Base-by-base conservation (phyloP, 345 rosid genomes). In the Linum tenue region DNA sequence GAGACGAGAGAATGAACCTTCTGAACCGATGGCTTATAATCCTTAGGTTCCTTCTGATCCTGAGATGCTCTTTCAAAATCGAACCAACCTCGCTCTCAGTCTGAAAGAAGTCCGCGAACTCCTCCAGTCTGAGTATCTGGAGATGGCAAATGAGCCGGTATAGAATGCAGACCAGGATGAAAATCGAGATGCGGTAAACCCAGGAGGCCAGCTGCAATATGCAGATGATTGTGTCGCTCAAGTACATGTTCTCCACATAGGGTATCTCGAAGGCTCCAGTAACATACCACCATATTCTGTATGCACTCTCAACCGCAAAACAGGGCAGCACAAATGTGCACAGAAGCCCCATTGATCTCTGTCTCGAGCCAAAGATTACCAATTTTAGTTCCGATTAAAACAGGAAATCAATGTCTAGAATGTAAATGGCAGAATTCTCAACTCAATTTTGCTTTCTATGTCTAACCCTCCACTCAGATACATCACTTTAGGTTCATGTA, bases 211-310 rank as follows among this genome's bases (percentile, higher is more conserved):
- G 86, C 80, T 89, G 95, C 79, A 92, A 78, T 14, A 80, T 55
- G 73, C 95, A 92, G 0, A 76, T 64, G 5, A 92, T 38, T 55
- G 78, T 72, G 69, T 84, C 74, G 61, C 96, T 89, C 6, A 75
- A 67, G 55, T 77, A 67, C 4, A 67, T 68, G 75, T 85, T 87
- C n/a, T 72, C 68, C 6, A 77, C 55, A 72, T 84, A 87, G 51
- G 96, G 96, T 62, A 92, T 84, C 66, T 81, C 36, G 55, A 77
- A 6, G 2, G 68, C 76, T 65, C 96, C 98, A 1, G 91, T 73
- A 64, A 77, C 76, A 70, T 84, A 92, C 96, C 98, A 92, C 98
- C 98, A 92, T 53, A 89, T 82, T 76, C 84, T 86, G 77, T 92
- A 92, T 22, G 76, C 84, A n/a, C 75, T 74, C 82, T 92, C 95